Evolutionary conservation across 1,284 basidiomycete genomes (phyloP).

Genomic region (Ganoderma resinaceum): DNA sequence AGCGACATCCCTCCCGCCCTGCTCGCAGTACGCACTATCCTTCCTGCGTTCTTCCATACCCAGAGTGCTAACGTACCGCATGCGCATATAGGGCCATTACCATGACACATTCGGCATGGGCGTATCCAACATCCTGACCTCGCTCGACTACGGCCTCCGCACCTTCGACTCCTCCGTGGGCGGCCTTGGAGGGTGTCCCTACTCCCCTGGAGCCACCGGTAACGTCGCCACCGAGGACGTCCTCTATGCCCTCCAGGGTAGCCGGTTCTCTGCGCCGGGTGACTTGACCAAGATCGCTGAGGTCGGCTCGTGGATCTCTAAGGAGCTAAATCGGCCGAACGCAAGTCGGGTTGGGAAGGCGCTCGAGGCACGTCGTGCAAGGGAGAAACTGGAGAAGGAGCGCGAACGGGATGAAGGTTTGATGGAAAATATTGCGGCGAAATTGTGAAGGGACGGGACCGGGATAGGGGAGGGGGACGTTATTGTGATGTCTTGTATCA

Average conservation of each 20-base stretch:
- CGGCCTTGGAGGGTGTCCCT: constrained; percentile 94
- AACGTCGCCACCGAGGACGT: constrained; percentile 94
- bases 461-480: background rate
- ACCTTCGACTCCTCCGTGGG: constrained; percentile 81
- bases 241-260: constrained; percentile 81
- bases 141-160: constrained; percentile 70
- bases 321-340: constrained; percentile 69
- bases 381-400: constrained; percentile 44
- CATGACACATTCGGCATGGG: constrained; percentile 94
- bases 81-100: constrained; percentile 44
- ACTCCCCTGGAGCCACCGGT: constrained; percentile 94
- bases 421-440: constrained; percentile 24
- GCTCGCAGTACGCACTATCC: constrained; percentile 67
- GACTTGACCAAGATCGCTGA: constrained; percentile 70
- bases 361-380: constrained; percentile 60
- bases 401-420: constrained; percentile 31
- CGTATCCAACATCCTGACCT: constrained; percentile 73
- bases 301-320: constrained; percentile 85
- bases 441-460: constrained; percentile 15
- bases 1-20: constrained; percentile 58
- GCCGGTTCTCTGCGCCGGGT: constrained; percentile 72
- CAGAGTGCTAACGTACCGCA: background rate
- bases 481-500: constrained; percentile 7
- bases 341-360: constrained; percentile 86
- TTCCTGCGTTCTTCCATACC: background rate